Base-by-base conservation (phyloP, 2,329 filamentous ascomycete genomes). In the Penicillium aurantiogriseum region DNA sequence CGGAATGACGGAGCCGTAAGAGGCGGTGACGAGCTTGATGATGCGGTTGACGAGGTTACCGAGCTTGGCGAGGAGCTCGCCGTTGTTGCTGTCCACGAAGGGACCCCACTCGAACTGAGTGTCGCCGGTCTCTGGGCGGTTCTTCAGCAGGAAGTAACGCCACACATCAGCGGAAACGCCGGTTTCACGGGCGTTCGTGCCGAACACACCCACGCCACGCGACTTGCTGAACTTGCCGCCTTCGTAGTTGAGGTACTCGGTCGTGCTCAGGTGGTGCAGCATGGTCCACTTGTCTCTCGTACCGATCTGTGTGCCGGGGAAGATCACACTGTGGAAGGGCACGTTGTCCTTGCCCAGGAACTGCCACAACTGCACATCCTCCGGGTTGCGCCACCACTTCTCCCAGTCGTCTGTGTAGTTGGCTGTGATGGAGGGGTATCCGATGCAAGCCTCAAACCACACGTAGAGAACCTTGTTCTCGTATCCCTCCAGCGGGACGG, bases 331-430 rank as follows among this genome's bases (percentile, higher is more conserved):
- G 78, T 96, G 92, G 81, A 93, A 94, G 7, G 86, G 86, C 17
- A 91, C 89, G 65, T 93, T 92, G 74, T 93, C 90, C 74, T 96
- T 97, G 77, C 92, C 92, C 85, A 96, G 90, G 81, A 97, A 95
- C 78, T 97, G 92, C 75, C 94, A 96, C 13, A 97, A 84, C 70
- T 88, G 85, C 47, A 97, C 92, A 35, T 96, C 83, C 44, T 96
- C 88, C 0, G 91, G 91, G 73, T 95, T 89, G 71, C 89, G 87
- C 92, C 92, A 97, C 92, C 92, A 97, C 70, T 90, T 84, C 79
- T 96, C 87, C 92, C 92, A 97, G 61, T 95, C 68, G 44, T 87
- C 83, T 5, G 92, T 96, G 74, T 96, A 96, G 67, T 86, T 92
- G 63, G 90, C 91, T 1, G 92, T 96, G 66, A 97, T 97, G 2